Conservation (phyloP, 495 filamentous ascomycete genomes). For the Podospora conica region DNA sequence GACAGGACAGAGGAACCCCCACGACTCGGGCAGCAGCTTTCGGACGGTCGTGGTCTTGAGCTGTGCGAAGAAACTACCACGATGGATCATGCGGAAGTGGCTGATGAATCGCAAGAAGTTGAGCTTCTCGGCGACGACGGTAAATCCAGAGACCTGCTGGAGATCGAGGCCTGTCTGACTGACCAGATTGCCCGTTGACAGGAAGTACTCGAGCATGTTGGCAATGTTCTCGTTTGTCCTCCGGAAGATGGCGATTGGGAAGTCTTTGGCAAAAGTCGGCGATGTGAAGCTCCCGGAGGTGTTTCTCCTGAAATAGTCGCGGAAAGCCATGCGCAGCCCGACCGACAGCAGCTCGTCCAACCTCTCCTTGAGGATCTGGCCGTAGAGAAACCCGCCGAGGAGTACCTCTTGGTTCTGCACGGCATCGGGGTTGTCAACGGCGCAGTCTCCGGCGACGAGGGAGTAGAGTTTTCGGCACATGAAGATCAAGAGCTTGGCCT, state of each 20-base stretch:
- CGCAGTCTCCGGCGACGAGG: constrained; percentile 84
- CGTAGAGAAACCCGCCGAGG: constrained; percentile 87
- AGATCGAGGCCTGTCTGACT: constrained; percentile 89
- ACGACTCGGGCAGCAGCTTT: constrained; percentile 92
- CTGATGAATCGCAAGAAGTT: constrained; percentile 99
- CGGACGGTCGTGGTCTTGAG: constrained; percentile 95
- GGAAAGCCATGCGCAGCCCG: constrained; percentile 50
- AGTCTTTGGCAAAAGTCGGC: constrained; percentile 67
- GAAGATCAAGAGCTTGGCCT: constrained; percentile 90
- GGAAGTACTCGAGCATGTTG: constrained; percentile 81
- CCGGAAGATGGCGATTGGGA: constrained; percentile 66
- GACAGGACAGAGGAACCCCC: constrained; percentile 95
- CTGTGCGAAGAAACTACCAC: constrained; percentile 97
- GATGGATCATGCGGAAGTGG: constrained; percentile 98
- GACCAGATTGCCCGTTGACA: constrained; percentile 89
- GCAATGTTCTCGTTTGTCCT: constrained; percentile 85
- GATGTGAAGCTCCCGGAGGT: constrained; percentile 60
- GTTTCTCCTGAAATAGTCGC: constrained; percentile 66
- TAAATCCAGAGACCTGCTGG: constrained; percentile 91
- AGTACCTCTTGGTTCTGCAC: constrained; percentile 92
- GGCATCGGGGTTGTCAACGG: constrained; percentile 90
- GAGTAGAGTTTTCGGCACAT: constrained; percentile 95
- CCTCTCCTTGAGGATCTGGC: constrained; percentile 89
- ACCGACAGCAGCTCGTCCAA: constrained; percentile 79
- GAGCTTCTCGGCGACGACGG: constrained; percentile 95